These are phyloP conservation scores for Candida glucosophila DNA, from an alignment of 1,139 yeast species.

Conservation along the genomic window DNA sequence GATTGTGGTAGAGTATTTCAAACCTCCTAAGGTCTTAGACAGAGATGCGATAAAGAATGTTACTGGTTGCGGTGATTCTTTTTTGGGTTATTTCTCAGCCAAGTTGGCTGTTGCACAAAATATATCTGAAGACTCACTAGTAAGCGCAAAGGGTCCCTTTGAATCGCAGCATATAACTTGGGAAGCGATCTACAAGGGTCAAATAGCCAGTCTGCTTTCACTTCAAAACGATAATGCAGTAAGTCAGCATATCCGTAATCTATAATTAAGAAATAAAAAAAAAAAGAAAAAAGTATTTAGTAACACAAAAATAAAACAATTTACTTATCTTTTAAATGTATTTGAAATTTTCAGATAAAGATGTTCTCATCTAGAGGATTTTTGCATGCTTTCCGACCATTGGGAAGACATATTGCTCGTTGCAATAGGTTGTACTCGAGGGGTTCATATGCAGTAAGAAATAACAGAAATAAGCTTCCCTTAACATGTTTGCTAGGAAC, in stretches of 20 bases:
- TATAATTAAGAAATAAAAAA: too few species aligned
- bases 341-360: too few species aligned
- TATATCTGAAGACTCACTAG: constrained; percentile 13
- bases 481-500: too few species aligned
- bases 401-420: too few species aligned
- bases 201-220: constrained; percentile 46
- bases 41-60: constrained; percentile 37
- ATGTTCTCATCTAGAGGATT: too few species aligned
- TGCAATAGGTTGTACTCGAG: too few species aligned
- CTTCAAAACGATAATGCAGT: constrained; percentile 24
- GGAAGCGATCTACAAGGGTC: constrained; percentile 37
- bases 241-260: constrained; percentile 8
- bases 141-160: constrained; percentile 13
- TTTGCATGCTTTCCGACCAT: too few species aligned
- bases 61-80: constrained; percentile 71
- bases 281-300: too few species aligned
- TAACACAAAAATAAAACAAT: too few species aligned
- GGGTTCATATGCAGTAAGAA: too few species aligned
- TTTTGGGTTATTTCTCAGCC: constrained; percentile 43
- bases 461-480: too few species aligned
- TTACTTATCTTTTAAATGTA: too few species aligned
- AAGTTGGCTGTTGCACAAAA: constrained; percentile 13
- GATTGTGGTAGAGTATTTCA: constrained; percentile 55
- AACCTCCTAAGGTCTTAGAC: constrained; percentile 32
- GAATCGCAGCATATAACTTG: constrained; percentile 26